phyloP scores from a whole-genome alignment of 73 alveolate species.

The Blepharisma stoltei region DNA sequence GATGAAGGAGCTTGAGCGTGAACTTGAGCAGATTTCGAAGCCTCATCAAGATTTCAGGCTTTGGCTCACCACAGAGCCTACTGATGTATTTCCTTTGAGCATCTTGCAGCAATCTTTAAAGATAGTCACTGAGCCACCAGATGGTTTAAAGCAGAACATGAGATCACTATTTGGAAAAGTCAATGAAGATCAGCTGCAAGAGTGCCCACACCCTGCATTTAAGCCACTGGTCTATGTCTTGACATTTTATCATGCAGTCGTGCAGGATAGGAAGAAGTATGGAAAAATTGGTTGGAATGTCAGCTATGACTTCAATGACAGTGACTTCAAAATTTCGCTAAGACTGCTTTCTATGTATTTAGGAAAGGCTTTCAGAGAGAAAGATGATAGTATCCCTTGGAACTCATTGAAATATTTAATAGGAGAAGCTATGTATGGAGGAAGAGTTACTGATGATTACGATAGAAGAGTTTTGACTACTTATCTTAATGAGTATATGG shows the following conservation, averaged over 20 bases:
- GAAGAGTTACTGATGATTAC: constrained; percentile 96
- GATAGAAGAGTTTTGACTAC: constrained; percentile 73
- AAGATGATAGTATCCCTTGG: constrained; percentile 93
- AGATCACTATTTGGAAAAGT: constrained; percentile 78
- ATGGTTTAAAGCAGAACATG: constrained; percentile 89
- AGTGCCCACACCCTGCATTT: constrained; percentile 47
- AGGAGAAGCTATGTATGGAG: constrained; percentile 99
- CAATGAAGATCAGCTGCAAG: constrained; percentile 79
- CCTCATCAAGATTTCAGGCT: constrained; percentile 87
- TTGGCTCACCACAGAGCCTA: constrained; percentile 85
- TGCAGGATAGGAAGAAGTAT: constrained; percentile 91
- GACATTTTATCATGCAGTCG: constrained; percentile 96
- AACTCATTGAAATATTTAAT: constrained; percentile 85
- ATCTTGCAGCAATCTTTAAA: constrained; percentile 76
- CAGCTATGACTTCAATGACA: constrained; percentile 95
- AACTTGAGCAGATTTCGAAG: constrained; percentile 84
- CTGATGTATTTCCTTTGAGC: constrained; percentile 91
- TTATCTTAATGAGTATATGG: constrained; percentile 89
- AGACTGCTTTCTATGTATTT: constrained; percentile 85
- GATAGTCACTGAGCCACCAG: constrained; percentile 99
- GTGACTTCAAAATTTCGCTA: constrained; percentile 92
- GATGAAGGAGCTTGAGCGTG: constrained; percentile 84
- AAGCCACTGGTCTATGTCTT: constrained; percentile 88
- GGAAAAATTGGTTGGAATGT: constrained; percentile 99
- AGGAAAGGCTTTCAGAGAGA: constrained; percentile 72